These are phyloP conservation scores for Populus pruinosa DNA, from an alignment of 345 rosid species.

Conservation along the genomic window DNA sequence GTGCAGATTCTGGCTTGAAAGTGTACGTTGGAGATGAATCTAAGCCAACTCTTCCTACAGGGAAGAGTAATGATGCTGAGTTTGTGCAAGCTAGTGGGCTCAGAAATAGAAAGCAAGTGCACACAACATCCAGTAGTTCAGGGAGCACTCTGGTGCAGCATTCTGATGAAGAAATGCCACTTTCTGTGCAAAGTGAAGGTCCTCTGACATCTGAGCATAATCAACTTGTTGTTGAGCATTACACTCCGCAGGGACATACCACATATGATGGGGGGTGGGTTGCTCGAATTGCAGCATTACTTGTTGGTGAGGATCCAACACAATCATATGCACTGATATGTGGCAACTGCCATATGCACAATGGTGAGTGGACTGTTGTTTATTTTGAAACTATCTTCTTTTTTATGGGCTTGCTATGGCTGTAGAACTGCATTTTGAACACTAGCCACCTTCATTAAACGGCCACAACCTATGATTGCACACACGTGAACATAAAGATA, in stretches of 20 bases:
- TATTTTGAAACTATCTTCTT: not conserved
- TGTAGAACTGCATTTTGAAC: not conserved
- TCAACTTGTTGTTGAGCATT: slow-evolving; percentile 65
- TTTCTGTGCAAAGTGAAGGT: slow-evolving; percentile 34
- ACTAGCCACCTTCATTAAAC: not conserved
- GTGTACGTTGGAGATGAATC: slow-evolving; percentile 67
- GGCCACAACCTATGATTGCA: not conserved
- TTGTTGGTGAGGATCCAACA: slow-evolving; percentile 93
- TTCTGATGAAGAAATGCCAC: slow-evolving; percentile 41
- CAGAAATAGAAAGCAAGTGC: slow-evolving; percentile 64
- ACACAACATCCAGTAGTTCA: slow-evolving; percentile 42
- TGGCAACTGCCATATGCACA: slow-evolving; percentile 92
- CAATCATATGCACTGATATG: slow-evolving; percentile 94
- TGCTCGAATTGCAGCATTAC: slow-evolving; percentile 84
- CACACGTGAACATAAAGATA: not conserved
- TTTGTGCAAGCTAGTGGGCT: slow-evolving; percentile 59
- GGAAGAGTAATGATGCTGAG: slow-evolving; percentile 68
- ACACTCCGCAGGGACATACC: slow-evolving; percentile 48
- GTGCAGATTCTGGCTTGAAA: slow-evolving; percentile 89
- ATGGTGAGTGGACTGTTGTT: slow-evolving; percentile 47
- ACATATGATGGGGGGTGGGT: slow-evolving; percentile 76
- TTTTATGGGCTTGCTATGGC: not conserved
- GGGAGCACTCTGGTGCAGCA: slow-evolving; percentile 44
- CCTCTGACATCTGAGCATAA: slow-evolving; percentile 41
- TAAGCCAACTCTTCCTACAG: slow-evolving; percentile 37